Base-by-base conservation (phyloP, 192 early-diverging fungal genomes). In the Backusella macrospora region DNA sequence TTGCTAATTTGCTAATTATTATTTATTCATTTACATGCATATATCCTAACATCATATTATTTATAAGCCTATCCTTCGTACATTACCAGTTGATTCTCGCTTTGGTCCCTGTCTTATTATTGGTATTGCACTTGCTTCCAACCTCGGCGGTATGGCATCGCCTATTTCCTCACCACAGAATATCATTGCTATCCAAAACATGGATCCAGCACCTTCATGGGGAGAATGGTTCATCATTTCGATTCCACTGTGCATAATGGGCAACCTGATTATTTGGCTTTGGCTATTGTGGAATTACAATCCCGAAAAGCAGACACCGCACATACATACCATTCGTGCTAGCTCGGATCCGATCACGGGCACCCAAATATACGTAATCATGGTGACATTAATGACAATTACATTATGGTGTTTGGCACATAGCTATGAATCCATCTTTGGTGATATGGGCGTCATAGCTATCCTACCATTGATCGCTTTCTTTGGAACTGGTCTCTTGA, bases 121-220 rank as follows among this genome's bases (percentile, higher is more conserved):
- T 48, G 97, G 97, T n/a, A 99, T 99, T 79, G 97, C 97, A 5
- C 80, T 99, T 75, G 97, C 97, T 1, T 92, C 96, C 15, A 99
- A 99, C 62, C 87, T 99, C 21, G 97, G 97, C 62, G 97, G 97
- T 37, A 99, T 99, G 97, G 93, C 97, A 3, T 95, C 94, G 18
- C 97, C 97, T 13, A 99, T 99, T 73, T 91, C 95, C 16, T 96
- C 94, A 15, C 97, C 97, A n/a, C 97, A 99, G 76, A 99, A 99
- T 84, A 94, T 96, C 68, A 93, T 99, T 72, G 95, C 97, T 8
- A 94, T 99, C 70, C 88, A 92, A 69, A 95, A 90, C 69, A 99
- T 99, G 95, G 78, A 87, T 29, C 97, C 96, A 13, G 72, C 90
- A 6, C 95, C 95, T 1, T 89, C 92, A 43, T 99, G 97, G 97